Evolutionary conservation across 148 eudicot species (phyloP).

Genomic region (Fagopyrum tataricum): DNA sequence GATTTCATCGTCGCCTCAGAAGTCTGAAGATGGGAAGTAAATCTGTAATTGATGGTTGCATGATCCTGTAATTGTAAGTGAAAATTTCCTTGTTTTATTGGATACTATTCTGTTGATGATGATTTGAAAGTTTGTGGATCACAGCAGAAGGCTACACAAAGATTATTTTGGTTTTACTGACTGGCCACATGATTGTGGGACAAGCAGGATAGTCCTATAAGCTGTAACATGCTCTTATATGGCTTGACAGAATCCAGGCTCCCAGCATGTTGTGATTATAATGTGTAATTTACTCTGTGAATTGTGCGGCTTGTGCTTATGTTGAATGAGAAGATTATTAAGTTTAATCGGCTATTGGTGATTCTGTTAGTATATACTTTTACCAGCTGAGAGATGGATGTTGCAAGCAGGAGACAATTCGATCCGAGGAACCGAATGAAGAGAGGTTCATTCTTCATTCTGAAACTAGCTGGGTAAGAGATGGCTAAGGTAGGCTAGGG

Average conservation of each 20-base stretch:
- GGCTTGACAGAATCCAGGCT: background rate
- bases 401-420: background rate
- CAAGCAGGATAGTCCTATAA: background rate
- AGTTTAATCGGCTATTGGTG: too few relatives aligned
- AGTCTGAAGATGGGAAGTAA: conserved; percentile 3
- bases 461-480: background rate
- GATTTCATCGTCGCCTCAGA: background rate
- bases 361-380: background rate
- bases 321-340: too few relatives aligned
- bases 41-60: background rate
- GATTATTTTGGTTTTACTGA: background rate
- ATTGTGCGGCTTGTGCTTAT: too few relatives aligned
- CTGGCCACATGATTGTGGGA: background rate
- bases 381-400: background rate
- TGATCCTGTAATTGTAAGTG: too few relatives aligned
- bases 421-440: background rate
- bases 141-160: background rate
- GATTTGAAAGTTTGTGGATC: background rate
- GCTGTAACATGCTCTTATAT: too few relatives aligned
- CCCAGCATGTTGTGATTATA: background rate
- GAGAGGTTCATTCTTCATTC: conserved; percentile 1
- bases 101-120: background rate
- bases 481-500: background rate
- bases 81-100: too few relatives aligned
- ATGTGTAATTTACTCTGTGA: too few relatives aligned